phyloP scores from a whole-genome alignment of 2,329 filamentous ascomycete genomes.

The Polytolypa hystricis region DNA sequence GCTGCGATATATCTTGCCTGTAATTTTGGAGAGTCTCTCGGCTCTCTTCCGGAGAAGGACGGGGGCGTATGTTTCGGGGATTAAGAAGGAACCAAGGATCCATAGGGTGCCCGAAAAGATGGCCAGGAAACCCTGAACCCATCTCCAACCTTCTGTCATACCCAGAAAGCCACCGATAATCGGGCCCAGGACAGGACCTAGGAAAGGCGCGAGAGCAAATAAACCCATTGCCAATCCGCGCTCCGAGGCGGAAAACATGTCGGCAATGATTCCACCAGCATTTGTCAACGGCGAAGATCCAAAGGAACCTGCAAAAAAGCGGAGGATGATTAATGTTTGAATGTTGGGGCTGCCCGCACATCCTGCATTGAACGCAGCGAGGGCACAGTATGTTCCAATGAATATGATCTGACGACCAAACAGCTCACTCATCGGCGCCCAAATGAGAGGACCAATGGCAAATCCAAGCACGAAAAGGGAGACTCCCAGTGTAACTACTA shows the following conservation, averaged over 20 bases:
- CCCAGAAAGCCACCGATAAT: constrained; percentile 54
- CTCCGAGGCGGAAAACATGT: constrained; percentile 42
- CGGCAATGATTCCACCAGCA: constrained; percentile 46
- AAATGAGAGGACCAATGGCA: constrained; percentile 50
- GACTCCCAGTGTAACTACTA: constrained; percentile 39
- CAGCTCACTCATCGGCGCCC: constrained; percentile 56
- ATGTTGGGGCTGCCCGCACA: constrained; percentile 46
- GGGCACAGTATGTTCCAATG: constrained; percentile 43
- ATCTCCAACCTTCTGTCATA: constrained; percentile 51
- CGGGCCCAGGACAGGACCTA: constrained; percentile 50
- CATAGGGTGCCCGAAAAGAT: constrained; percentile 51
- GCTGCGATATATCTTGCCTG: constrained; percentile 47
- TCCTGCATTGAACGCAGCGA: constrained; percentile 49
- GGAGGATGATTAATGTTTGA: constrained; percentile 47
- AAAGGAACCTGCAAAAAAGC: constrained; percentile 52
- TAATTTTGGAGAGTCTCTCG: constrained; percentile 39
- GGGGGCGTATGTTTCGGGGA: constrained; percentile 52
- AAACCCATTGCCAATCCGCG: constrained; percentile 46
- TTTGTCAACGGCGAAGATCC: constrained; percentile 49
- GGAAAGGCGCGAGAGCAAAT: constrained; percentile 54
- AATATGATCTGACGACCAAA: constrained; percentile 52
- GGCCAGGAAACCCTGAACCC: constrained; percentile 50
- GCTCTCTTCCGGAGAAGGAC: constrained; percentile 46
- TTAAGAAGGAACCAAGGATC: constrained; percentile 40
- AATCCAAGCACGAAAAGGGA: constrained; percentile 43